Percentiles rank a stretch among this genome's conserved stretches.
Conservation (phyloP, 2,329 filamentous ascomycete species). For the Diplodia corticola region DNA sequence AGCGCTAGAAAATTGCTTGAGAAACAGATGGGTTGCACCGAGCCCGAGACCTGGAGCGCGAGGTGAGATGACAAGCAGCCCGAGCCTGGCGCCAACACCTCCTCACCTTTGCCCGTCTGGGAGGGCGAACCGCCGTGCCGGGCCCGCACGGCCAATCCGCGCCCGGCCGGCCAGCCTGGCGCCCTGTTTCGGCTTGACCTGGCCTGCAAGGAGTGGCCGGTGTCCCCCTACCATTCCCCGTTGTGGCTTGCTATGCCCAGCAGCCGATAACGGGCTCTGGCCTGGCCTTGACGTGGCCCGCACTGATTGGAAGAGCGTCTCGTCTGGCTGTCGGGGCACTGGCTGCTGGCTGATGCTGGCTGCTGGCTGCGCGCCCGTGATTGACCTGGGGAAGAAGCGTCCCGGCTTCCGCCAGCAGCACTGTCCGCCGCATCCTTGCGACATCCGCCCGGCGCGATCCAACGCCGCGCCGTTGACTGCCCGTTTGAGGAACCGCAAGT, state of each 20-base stretch:
- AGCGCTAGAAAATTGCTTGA: slow-evolving; percentile 23
- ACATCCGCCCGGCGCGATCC: background rate
- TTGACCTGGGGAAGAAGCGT: background rate
- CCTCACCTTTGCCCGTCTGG: slow-evolving; percentile 19
- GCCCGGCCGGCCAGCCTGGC: background rate
- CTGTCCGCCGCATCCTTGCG: background rate
- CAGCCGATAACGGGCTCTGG: slow-evolving; percentile 23
- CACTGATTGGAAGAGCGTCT: slow-evolving; percentile 22
- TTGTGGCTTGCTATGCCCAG: slow-evolving; percentile 23
- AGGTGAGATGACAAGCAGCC: slow-evolving; percentile 24
- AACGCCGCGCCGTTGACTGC: slow-evolving; percentile 16
- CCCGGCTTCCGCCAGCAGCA: slow-evolving; percentile 6
- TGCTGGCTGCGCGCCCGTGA: slow-evolving; percentile 4
- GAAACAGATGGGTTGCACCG: slow-evolving; percentile 23
- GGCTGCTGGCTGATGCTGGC: too few species aligned
- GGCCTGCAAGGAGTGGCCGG: slow-evolving; percentile 23
- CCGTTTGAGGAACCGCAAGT: slow-evolving; percentile 16
- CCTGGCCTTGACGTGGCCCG: slow-evolving; percentile 21
- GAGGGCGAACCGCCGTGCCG: background rate
- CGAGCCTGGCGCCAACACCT: slow-evolving; percentile 15
- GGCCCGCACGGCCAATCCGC: slow-evolving; percentile 7
- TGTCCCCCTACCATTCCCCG: slow-evolving; percentile 8
- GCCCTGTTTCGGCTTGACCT: slow-evolving; percentile 19
- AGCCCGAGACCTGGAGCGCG: slow-evolving; percentile 12
- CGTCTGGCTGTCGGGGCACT: slow-evolving; percentile 1